Percentiles rank a stretch among this genome's conserved stretches.
These are phyloP conservation scores for Lotus japonicus DNA, from an alignment of 306 rosid species.

Conservation along the genomic window DNA sequence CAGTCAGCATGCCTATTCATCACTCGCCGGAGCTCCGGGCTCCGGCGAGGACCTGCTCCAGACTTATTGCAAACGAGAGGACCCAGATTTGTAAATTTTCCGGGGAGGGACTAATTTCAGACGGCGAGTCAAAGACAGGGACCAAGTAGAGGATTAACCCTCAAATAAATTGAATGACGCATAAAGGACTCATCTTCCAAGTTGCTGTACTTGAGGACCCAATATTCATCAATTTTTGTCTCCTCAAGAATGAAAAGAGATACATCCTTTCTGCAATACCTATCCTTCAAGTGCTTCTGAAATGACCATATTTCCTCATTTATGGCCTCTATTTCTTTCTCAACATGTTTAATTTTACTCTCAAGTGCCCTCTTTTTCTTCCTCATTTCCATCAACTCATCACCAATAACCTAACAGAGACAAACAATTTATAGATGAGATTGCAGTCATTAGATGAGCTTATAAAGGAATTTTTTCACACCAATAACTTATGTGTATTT, in stretches of 20 bases:
- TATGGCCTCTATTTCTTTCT: neutral
- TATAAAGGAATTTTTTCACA: neutral
- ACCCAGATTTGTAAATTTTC: too few relatives aligned
- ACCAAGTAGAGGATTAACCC: too few relatives aligned
- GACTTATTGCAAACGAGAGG: too few relatives aligned
- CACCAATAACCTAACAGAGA: neutral
- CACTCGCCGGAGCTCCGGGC: too few relatives aligned
- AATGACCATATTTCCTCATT: neutral
- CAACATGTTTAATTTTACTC: neutral
- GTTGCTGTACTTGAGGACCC: neutral
- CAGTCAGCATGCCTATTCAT: too few relatives aligned
- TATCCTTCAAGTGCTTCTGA: neutral
- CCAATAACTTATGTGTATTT: too few relatives aligned
- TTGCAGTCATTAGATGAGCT: neutral
- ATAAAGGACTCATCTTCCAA: neutral
- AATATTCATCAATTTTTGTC: neutral
- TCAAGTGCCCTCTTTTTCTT: neutral
- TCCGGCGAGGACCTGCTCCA: too few relatives aligned
- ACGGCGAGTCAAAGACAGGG: too few relatives aligned
- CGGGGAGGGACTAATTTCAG: too few relatives aligned
- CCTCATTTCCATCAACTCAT: constrained; percentile 6
- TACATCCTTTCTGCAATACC: neutral
- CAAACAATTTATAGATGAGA: neutral
- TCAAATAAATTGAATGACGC: neutral
- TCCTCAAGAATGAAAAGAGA: neutral